Evolutionary conservation across 2,329 filamentous ascomycete species (phyloP).

Genomic region (Chaetomiaceae sp.): DNA sequence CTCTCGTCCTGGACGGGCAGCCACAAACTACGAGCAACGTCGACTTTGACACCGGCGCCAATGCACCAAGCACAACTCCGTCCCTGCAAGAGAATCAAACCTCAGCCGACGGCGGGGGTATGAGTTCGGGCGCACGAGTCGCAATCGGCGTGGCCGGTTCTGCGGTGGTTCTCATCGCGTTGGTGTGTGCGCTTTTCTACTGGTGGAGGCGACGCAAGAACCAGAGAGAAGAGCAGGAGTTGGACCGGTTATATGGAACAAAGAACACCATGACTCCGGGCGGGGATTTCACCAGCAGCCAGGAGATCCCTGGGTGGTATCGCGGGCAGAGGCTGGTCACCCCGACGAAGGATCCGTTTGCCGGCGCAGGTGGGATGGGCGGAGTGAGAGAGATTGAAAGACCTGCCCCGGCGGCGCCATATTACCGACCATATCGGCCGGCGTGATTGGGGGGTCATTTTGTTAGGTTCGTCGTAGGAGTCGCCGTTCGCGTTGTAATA

Average conservation of each 20-base stretch:
- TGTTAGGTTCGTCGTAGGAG: too few relatives aligned
- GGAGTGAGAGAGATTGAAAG: not conserved
- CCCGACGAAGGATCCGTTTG: constrained; percentile 12
- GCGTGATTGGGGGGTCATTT: not conserved
- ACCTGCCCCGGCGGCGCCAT: constrained; percentile 12
- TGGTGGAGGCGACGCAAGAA: constrained; percentile 21
- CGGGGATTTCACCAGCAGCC: constrained; percentile 8
- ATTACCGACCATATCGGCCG: constrained; percentile 20
- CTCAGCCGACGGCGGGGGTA: not conserved
- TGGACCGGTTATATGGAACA: constrained; percentile 26
- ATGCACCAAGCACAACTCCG: not conserved
- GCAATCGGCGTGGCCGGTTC: constrained; percentile 24
- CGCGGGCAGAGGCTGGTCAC: constrained; percentile 21
- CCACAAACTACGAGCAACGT: not conserved
- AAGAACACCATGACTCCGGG: constrained; percentile 13
- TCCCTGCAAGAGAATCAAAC: constrained; percentile 1
- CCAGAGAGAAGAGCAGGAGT: constrained; percentile 22
- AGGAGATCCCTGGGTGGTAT: constrained; percentile 27
- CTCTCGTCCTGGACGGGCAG: constrained; percentile 15
- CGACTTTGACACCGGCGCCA: not conserved
- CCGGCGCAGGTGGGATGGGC: not conserved
- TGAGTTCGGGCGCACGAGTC: constrained; percentile 19
- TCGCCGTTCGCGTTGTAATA: too few relatives aligned
- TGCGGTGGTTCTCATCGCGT: constrained; percentile 16
- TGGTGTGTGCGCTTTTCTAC: constrained; percentile 23